A percentile compares a stretch with the other conserved stretches of the same genome.
Conservation (phyloP, 1,284 basidiomycete species). For the Caloboletus inedulis region DNA sequence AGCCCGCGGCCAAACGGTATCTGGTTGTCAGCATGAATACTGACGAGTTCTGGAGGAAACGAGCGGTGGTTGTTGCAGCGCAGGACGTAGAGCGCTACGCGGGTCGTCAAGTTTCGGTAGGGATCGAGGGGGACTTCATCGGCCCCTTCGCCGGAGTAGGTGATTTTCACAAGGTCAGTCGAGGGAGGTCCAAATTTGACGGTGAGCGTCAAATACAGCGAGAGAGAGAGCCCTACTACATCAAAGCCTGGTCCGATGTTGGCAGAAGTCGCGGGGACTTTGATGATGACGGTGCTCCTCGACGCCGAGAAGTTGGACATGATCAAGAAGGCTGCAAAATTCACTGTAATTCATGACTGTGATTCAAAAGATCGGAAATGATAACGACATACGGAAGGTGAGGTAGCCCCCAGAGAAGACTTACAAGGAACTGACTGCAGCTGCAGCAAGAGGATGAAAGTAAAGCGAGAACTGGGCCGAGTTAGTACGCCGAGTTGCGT, state of each 20-base stretch:
- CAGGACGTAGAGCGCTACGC: slow-evolving; percentile 95
- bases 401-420: background rate
- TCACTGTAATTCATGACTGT: background rate
- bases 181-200: slow-evolving; percentile 49
- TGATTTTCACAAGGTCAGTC: slow-evolving; percentile 57
- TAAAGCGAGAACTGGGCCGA: slow-evolving; percentile 3
- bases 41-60: slow-evolving; percentile 71
- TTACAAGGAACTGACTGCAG: background rate
- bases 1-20: slow-evolving; percentile 98
- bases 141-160: slow-evolving; percentile 87
- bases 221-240: slow-evolving; percentile 95
- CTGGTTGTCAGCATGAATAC: slow-evolving; percentile 84
- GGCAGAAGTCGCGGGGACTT: slow-evolving; percentile 93
- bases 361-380: background rate
- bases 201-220: slow-evolving; percentile 78
- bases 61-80: slow-evolving; percentile 75
- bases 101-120: slow-evolving; percentile 98
- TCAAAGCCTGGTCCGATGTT: slow-evolving; percentile 99
- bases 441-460: background rate
- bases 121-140: slow-evolving; percentile 90
- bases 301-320: slow-evolving; percentile 14
- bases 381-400: slow-evolving; percentile 6
- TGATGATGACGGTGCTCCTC: slow-evolving; percentile 56
- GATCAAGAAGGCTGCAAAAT: slow-evolving; percentile 5
- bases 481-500: background rate